Base-by-base conservation (phyloP, 495 filamentous ascomycete species). In the Trichoderma asperelloides region DNA sequence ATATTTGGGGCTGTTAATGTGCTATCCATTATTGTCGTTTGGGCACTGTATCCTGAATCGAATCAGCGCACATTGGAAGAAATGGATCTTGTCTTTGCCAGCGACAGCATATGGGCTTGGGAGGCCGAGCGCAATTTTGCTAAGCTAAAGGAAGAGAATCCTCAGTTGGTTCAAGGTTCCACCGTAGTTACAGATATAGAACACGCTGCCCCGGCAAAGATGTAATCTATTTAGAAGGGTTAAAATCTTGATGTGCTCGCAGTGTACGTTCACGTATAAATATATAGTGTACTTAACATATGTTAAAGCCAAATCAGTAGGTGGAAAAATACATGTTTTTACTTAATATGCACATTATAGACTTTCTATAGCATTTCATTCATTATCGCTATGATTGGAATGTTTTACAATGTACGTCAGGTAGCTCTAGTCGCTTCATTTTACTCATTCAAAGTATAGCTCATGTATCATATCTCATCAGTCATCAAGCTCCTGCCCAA, bases 51-150 rank as follows among this genome's bases (percentile, higher is more conserved):
- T 65, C 88, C 88, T 0, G 87, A 91, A 71, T 86, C 82, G 30
- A 88, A 86, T 71, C 86, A 89, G 73, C 85, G 86, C 16, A 88
- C 87, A 0, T 77, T 90, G 23, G 88, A 90, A 68, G 87, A 89
- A 67, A 89, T 90, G 80, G 85, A 90, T 69, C 76, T 89, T 6
- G 72, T 89, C 11, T 89, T 90, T 64, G 88, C 87, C 0, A 77
- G 82, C 1, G 76, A 83, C 13, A 84, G 79, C 1, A 82, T 82
- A 6, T 89, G 84, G 82, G 79, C 81, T 16, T 87, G 87, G 86
- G 86, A 88, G 67, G 87, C 86, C 9, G 87, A 89, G 76, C 81
- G 78, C 70, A 86, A 85, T 30, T 89, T 88, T 69, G 82, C 84
- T 64, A 78, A 83, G 69, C 72, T 88, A 41, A 87, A 86, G 70